Evolutionary conservation across 1,284 basidiomycete genomes (phyloP), one percentile per base, ranked within the genome.

Genomic region (Tetrapyrgos nigripes): DNA sequence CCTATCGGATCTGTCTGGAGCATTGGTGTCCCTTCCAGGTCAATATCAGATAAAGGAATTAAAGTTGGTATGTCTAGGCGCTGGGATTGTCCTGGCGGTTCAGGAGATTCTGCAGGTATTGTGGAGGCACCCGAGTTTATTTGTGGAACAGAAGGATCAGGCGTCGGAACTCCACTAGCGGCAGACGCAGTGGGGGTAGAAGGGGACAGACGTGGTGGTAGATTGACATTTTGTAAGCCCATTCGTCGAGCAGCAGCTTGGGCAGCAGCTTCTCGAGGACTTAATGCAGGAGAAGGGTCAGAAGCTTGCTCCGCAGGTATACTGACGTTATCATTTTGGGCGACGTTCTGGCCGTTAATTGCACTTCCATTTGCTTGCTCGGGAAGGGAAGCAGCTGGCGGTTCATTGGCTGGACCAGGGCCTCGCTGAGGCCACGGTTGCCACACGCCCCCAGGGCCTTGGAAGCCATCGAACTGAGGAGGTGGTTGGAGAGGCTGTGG

Each of bases 361-460:
- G 3, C 48, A 28, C 48, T 24, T 24, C 21, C 3, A 50, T 9
- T 29, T 50, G 31, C 31, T 24, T 26, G 19, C 24, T 51, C 49
- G 27, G 37, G 10, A 33, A 48, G 0, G 24, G 28, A 9, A 13
- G 27, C 21, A 1, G 19, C 19, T n/a, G 9, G 49, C 19, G 19
- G 23, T 14, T 31, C 31, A 31, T 54, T 19, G 11, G 10, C 70
- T 17, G 62, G 76, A 59, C 78, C 74, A 26, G 74, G 31, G 14
- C 9, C 61, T 40, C 9, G 13, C 26, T 46, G 50, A 35, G 74
- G 75, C 87, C 88, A 90, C 24, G 80, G 80, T 57, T 83, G 84
- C 85, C 87, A 89, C 19, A 73, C 77, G n/a, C 82, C 84, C 37
- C 80, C 82, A 17, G 87, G 87, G 3, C 86, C 86, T 37, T 80